A percentile compares a stretch with the other conserved stretches of the same genome.
phyloP scores from a whole-genome alignment of 805 yeast species.

The Wickerhamiella bombiphila region DNA sequence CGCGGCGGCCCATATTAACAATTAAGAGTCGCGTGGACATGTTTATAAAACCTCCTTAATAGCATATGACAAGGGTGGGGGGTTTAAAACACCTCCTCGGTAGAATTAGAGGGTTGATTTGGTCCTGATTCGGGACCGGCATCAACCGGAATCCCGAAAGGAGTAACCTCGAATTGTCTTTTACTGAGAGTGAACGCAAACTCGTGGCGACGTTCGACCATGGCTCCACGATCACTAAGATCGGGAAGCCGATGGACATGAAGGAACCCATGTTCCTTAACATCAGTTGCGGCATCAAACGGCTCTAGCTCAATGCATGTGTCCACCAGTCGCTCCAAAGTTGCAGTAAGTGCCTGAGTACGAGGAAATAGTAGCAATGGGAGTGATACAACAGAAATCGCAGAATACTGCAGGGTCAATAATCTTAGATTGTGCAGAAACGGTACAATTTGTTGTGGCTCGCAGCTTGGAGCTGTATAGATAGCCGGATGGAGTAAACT shows the following conservation, averaged over 20 bases:
- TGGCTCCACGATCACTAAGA: constrained; percentile 61
- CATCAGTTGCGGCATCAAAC: constrained; percentile 36
- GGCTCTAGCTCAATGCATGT: constrained; percentile 65
- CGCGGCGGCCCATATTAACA: too few relatives aligned
- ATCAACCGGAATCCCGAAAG: constrained; percentile 95
- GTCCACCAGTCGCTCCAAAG: constrained; percentile 48
- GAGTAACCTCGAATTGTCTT: constrained; percentile 70
- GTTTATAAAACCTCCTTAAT: too few relatives aligned
- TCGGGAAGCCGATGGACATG: constrained; percentile 61
- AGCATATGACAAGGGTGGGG: too few relatives aligned
- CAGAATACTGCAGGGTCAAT: constrained; percentile 35
- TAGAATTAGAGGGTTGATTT: too few relatives aligned
- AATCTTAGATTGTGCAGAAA: constrained; percentile 47
- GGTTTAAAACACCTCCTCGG: too few relatives aligned
- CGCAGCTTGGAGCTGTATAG: constrained; percentile 39
- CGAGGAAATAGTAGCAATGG: constrained; percentile 56
- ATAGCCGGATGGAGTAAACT: constrained; percentile 65
- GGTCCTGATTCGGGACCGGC: too few relatives aligned
- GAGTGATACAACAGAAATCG: constrained; percentile 41
- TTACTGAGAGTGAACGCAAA: constrained; percentile 77
- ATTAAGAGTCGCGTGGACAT: too few relatives aligned
- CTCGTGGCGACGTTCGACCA: constrained; percentile 62
- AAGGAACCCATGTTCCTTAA: constrained; percentile 53
- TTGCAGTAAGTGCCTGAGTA: constrained; percentile 30
- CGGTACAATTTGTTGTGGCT: constrained; percentile 37